A percentile compares a stretch with the other conserved stretches of the same genome.
phyloP scores from a whole-genome alignment of 768 basidiomycete species.

The Lactarius tabidus region DNA sequence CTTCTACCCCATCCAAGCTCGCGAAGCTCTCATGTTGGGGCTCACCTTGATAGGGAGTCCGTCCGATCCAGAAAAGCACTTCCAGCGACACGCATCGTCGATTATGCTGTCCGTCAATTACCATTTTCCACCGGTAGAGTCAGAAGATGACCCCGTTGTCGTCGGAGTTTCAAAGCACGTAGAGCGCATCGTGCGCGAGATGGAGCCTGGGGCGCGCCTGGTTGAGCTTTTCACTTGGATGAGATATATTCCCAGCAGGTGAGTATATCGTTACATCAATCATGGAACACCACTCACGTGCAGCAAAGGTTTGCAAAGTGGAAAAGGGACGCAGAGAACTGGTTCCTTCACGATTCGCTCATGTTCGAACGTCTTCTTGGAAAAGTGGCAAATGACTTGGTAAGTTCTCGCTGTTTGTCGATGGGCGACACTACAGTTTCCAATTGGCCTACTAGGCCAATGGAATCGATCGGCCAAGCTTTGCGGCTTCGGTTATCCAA shows the following conservation, averaged over 20 bases:
- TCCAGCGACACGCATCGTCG: constrained; percentile 21
- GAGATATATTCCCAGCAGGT: constrained; percentile 2
- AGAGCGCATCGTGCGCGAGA: background rate
- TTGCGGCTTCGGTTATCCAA: constrained; percentile 5
- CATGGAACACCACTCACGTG: background rate
- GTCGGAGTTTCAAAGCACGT: background rate
- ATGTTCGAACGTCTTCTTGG: constrained; percentile 12
- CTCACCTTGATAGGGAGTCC: constrained; percentile 30
- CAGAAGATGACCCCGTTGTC: background rate
- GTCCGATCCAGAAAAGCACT: constrained; percentile 26
- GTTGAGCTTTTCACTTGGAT: background rate
- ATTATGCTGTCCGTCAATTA: background rate
- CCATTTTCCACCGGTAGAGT: background rate
- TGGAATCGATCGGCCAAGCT: constrained; percentile 6
- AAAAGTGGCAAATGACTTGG: constrained; percentile 6
- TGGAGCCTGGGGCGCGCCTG: background rate
- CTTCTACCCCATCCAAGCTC: constrained; percentile 31
- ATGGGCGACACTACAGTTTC: background rate
- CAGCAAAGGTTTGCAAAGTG: constrained; percentile 7
- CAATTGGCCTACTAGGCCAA: background rate
- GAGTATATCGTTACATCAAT: background rate
- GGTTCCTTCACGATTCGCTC: background rate
- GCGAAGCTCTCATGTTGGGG: constrained; percentile 29
- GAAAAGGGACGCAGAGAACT: constrained; percentile 14
- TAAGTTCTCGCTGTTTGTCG: background rate